Base-by-base conservation (phyloP, 805 yeast species). In the Groenewaldozyma salmanticensis region DNA sequence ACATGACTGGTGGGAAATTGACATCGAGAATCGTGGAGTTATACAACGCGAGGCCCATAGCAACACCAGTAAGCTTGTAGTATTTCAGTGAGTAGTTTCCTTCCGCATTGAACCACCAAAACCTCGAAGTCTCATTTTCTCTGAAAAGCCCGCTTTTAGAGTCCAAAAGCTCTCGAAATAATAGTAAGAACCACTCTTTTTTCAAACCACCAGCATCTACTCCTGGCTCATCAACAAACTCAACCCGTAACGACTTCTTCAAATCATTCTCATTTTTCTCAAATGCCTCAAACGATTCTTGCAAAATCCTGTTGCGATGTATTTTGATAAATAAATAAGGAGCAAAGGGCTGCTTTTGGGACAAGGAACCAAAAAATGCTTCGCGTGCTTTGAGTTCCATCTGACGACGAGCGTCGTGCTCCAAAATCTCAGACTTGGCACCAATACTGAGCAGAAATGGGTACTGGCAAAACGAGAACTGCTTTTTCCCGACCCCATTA, bases 151-250 rank as follows among this genome's bases (percentile, higher is more conserved):
- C 86, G 24, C 77, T 73, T 36, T 67, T 65, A 1, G 87, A 81
- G 52, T 72, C 73, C 55, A 88, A 82, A 1, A 90, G 58, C 20
- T 80, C 79, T 43, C 73, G 74, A 1, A 83, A 77, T 31, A 92
- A 64, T 31, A 88, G 61, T 37, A 77, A 66, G 59, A 92, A 88
- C 98, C 98, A 90, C 54, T 90, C 98, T 54, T 87, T 88, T 52
- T 81, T 76, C 44, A 90, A 68, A 0, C 98, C 98, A 2, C 98
- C 97, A 1, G 87, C 96, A 64, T 90, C 98, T 18, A 90, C 74
- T 0, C 97, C 98, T 0, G 88, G 94, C 55, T 90, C 98, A 44
- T 79, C 79, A 3, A 80, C 64, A 58, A 92, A 90, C 52, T 83
- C 88, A 5, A 92, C 80, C 46, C 76, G 71, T 22, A 90, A 60